These are phyloP conservation scores for Dichotomopilus funicola DNA, from an alignment of 2,329 filamentous ascomycete genomes.

Conservation along the genomic window DNA sequence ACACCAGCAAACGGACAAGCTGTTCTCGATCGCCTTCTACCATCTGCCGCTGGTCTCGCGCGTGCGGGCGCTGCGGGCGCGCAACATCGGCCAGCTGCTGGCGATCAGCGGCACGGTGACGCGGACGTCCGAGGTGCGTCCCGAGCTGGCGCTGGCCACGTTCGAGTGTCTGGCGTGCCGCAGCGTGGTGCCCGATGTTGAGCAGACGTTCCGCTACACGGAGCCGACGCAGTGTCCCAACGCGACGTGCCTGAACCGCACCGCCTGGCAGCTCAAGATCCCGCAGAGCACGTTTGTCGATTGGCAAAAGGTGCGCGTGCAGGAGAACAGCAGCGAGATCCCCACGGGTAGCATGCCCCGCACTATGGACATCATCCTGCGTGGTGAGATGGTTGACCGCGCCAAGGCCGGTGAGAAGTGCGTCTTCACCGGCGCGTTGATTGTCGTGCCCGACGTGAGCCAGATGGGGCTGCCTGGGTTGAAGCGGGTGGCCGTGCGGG, in stretches of 20 bases:
- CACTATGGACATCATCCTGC: constrained; percentile 93
- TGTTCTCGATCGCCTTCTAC: constrained; percentile 90
- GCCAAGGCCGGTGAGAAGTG: constrained; percentile 98
- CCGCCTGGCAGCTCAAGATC: constrained; percentile 95
- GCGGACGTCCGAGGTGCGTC: constrained; percentile 91
- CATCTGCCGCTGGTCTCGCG: constrained; percentile 83
- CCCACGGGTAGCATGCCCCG: constrained; percentile 97
- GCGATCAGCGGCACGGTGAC: constrained; percentile 97
- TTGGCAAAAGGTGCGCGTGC: constrained; percentile 97
- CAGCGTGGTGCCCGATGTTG: constrained; percentile 78
- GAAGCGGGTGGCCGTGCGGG: constrained; percentile 73
- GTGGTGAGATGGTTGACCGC: constrained; percentile 94
- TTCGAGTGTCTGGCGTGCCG: constrained; percentile 89
- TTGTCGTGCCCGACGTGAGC: constrained; percentile 94
- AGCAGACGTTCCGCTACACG: constrained; percentile 96
- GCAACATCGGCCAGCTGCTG: constrained; percentile 84
- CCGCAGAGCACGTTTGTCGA: constrained; percentile 96
- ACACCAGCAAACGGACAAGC: constrained; percentile 93
- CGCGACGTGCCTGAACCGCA: constrained; percentile 73
- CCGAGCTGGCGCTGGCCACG: constrained; percentile 84
- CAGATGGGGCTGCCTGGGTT: constrained; percentile 87
- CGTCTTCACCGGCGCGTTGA: constrained; percentile 92
- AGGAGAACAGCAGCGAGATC: constrained; percentile 97
- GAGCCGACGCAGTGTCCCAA: constrained; percentile 96
- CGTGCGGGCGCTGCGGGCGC: constrained; percentile 77